Evolutionary conservation across 192 early-diverging fungal species (phyloP).

Genomic region (Umbelopsis sp.): DNA sequence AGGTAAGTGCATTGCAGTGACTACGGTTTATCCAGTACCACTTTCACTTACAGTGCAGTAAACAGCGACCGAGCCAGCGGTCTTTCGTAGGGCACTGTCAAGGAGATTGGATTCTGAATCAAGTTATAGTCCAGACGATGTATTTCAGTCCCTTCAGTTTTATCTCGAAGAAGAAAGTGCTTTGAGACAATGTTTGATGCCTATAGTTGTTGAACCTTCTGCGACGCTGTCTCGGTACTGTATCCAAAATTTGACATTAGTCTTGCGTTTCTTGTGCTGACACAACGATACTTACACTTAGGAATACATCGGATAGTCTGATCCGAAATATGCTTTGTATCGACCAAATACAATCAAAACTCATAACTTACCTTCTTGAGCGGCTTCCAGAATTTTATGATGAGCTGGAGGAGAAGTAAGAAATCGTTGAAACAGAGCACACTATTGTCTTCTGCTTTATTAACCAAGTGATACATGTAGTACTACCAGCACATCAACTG

Average conservation of each 20-base stretch:
- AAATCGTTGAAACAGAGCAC: no score
- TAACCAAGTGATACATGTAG: conserved; percentile 30
- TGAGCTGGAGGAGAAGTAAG: conserved; percentile 42
- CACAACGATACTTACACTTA: neutral
- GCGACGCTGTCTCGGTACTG: conserved; percentile 3
- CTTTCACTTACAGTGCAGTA: neutral
- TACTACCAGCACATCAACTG: conserved; percentile 47
- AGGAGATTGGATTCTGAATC: neutral
- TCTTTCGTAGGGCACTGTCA: conserved; percentile 7
- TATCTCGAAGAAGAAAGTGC: conserved; percentile 6
- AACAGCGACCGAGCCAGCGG: neutral
- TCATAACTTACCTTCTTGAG: conserved; percentile 57
- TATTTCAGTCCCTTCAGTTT: conserved; percentile 17
- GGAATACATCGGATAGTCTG: conserved; percentile 52
- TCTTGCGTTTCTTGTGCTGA: neutral
- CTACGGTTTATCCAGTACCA: neutral
- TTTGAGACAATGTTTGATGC: conserved; percentile 27
- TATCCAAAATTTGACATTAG: neutral
- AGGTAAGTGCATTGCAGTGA: neutral
- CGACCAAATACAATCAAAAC: conserved; percentile 57
- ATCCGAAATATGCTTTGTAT: conserved; percentile 61
- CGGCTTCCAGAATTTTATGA: conserved; percentile 62
- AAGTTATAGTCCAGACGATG: neutral
- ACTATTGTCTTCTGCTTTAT: neutral
- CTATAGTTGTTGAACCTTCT: neutral